Percentiles rank a stretch among this genome's conserved stretches.
phyloP scores from a whole-genome alignment of 805 yeast species.

The Candida xiaguanensis region DNA sequence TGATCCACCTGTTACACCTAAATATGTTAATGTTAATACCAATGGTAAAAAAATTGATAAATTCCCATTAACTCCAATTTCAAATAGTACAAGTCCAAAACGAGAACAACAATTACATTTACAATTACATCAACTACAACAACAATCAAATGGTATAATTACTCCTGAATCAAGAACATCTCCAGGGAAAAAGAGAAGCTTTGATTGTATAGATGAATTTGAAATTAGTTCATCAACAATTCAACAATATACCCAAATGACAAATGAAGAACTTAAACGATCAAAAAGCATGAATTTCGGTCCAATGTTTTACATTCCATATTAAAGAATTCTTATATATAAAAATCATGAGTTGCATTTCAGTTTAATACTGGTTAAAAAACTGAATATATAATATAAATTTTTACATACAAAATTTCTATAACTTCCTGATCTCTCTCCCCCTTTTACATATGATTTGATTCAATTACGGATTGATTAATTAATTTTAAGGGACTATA shows the following conservation, averaged over 20 bases:
- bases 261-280: constrained; percentile 19
- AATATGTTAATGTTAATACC: constrained; percentile 9
- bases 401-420: no score
- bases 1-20: constrained; percentile 29
- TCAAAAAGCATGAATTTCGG: constrained; percentile 15
- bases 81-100: constrained; percentile 21
- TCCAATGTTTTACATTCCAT: constrained; percentile 18
- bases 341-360: no score
- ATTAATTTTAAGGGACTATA: no score
- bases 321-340: neutral
- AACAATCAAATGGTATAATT: constrained; percentile 2
- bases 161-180: constrained; percentile 9
- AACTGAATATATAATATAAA: no score
- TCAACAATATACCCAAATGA: constrained; percentile 3
- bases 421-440: no score
- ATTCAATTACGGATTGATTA: no score
- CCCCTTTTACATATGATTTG: no score
- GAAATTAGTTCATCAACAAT: constrained; percentile 9
- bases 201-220: constrained; percentile 10
- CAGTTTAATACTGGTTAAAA: neutral
- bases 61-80: constrained; percentile 26
- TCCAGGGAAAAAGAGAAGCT: constrained; percentile 10
- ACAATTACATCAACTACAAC: neutral
- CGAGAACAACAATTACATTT: constrained; percentile 4
- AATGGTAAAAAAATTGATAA: constrained; percentile 5